Evolutionary conservation across 2,329 filamentous ascomycete species (phyloP), one percentile per base, ranked within the genome.

Genomic region (Fusarium sp.): DNA sequence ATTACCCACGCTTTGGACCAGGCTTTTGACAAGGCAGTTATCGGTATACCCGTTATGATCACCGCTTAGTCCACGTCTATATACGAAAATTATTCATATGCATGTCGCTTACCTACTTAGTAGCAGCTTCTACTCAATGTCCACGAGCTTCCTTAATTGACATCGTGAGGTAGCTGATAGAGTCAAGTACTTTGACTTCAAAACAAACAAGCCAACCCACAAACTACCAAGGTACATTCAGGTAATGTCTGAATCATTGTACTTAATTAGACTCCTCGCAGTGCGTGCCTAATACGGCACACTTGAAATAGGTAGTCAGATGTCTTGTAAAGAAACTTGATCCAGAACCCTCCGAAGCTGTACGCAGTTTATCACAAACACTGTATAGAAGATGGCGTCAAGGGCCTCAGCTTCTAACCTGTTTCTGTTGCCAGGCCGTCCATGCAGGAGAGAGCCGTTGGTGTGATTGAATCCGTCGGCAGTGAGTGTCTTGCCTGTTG

Each of bases 321-420:
- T 53, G 51, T 59, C 57, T 62, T 22, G 34, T 32, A 69, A 48
- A 56, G 30, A 41, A 46, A 49, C 48, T 67, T 27, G 32, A 53
- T 49, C 40, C 32, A 60, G 49, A 24, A 32, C 37, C 14, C 37
- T 30, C 37, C 30, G 46, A 57, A 24, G 37, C 32, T 37, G 61
- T 63, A 67, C 45, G 53, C 37, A 41, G 42, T 57, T 44, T 18
- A 45, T 47, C 32, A 51, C 37, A 61, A 41, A 49, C 67, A 70
- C 67, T 70, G 67, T 70, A 70, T 40, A 68, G 46, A 59, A 54
- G 22, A 48, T 67, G 61, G 66, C 66, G 61, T 52, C 65, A 48
- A 62, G 49, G 49, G 53, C 53, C 53, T 45, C 55, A 48, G n/a
- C 14, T 34, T 62, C 55, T 65, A 60, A 29, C 62, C 65, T 22